phyloP scores from a whole-genome alignment of 331 rosid genomes.

The Acacia concinna region DNA sequence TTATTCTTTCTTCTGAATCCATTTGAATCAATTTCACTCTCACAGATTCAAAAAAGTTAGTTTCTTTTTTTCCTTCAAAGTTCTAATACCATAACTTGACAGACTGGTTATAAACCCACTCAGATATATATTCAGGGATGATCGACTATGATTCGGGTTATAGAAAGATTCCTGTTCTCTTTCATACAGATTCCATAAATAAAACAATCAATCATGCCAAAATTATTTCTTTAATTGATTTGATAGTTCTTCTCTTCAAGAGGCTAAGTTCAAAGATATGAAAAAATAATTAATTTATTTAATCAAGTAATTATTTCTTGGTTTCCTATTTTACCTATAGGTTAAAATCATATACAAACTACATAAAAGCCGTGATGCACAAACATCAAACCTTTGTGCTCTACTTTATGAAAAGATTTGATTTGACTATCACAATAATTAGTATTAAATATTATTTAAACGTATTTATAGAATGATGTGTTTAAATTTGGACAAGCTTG shows the following conservation, averaged over 20 bases:
- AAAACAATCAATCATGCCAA: constrained; percentile 5
- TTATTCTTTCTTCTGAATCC: not conserved
- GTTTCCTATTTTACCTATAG: not conserved
- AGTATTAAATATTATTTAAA: not conserved
- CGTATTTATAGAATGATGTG: not conserved
- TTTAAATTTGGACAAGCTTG: not conserved
- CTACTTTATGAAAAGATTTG: not conserved
- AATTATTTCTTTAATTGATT: not conserved
- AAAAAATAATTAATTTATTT: not conserved
- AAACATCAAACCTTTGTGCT: not conserved
- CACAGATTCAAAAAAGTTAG: not conserved
- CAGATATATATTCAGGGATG: no score
- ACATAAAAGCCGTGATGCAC: constrained; percentile 26
- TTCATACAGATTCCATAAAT: not conserved
- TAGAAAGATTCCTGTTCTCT: no score
- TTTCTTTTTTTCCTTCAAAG: no score
- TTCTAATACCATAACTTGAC: no score
- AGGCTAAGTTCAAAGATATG: not conserved
- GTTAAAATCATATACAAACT: constrained; percentile 11
- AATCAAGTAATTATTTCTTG: not conserved
- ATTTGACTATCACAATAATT: not conserved
- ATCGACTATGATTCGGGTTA: no score
- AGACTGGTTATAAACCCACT: no score
- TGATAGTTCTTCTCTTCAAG: not conserved
- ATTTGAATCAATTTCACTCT: not conserved